These are phyloP conservation scores for Pseudonitzschia multiseries DNA, from an alignment of 108 stramenopile genomes.

Conservation along the genomic window DNA sequence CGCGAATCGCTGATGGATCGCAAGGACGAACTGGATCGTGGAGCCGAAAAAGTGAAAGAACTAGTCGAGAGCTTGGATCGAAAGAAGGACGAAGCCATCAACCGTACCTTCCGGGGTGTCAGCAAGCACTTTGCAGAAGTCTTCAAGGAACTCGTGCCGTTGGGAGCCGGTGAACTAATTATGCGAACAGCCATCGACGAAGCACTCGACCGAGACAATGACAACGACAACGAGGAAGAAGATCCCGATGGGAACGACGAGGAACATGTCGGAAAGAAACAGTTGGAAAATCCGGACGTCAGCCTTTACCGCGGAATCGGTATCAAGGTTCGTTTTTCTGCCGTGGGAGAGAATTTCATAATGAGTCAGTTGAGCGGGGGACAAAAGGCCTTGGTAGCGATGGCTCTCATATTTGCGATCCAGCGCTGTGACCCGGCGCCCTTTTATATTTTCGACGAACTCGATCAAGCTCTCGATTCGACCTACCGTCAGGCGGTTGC, in stretches of 20 bases:
- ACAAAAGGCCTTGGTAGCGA: slow-evolving; percentile 98
- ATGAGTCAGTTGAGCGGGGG: slow-evolving; percentile 98
- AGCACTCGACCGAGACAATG: slow-evolving; percentile 49
- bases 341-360: slow-evolving; percentile 84
- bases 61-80: slow-evolving; percentile 92
- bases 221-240: slow-evolving; percentile 47
- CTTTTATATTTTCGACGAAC: slow-evolving; percentile 99
- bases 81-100: slow-evolving; percentile 99
- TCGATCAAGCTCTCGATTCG: slow-evolving; percentile 96
- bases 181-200: slow-evolving; percentile 88
- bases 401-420: slow-evolving; percentile 98
- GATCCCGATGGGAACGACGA: slow-evolving; percentile 18
- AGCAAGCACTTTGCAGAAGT: slow-evolving; percentile 96
- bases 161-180: slow-evolving; percentile 91
- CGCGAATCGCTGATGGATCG: slow-evolving; percentile 87
- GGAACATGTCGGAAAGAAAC: slow-evolving; percentile 27
- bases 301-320: slow-evolving; percentile 88
- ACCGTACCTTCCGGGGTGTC: slow-evolving; percentile 96
- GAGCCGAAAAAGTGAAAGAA: slow-evolving; percentile 89
- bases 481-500: slow-evolving; percentile 96
- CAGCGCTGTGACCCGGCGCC: slow-evolving; percentile 99
- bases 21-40: slow-evolving; percentile 90
- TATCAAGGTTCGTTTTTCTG: slow-evolving; percentile 91
- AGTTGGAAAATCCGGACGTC: slow-evolving; percentile 67
- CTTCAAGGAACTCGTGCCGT: slow-evolving; percentile 96